Percentiles rank a stretch among this genome's conserved stretches.
Conservation (phyloP, 2,329 filamentous ascomycete species). For the Aureobasidium sp. region DNA sequence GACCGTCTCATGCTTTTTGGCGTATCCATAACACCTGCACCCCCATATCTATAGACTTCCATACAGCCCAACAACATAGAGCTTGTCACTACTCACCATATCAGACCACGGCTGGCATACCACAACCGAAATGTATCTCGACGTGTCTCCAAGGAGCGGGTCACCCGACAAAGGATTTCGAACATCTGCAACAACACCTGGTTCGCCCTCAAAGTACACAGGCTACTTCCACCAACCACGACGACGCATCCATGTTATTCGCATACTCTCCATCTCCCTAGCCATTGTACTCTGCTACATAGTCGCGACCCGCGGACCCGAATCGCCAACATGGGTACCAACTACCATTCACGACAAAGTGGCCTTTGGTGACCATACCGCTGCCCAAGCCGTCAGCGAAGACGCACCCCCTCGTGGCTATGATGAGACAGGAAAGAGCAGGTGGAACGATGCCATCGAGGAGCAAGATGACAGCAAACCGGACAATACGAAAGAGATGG, state of each 20-base stretch:
- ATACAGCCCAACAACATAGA: neutral
- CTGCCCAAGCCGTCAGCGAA: neutral
- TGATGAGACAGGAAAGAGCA: neutral
- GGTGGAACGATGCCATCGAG: neutral
- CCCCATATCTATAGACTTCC: neutral
- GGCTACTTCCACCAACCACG: neutral
- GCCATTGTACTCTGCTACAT: conserved; percentile 8
- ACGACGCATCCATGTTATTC: conserved; percentile 5
- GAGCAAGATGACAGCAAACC: neutral
- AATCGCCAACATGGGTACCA: neutral
- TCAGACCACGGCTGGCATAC: neutral
- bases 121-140: neutral
- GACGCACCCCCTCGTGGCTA: neutral
- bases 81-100: neutral
- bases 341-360: neutral
- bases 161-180: neutral
- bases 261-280: conserved; percentile 3
- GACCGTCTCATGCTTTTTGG: neutral
- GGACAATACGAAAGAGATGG: neutral
- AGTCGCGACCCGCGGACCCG: neutral
- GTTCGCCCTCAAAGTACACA: neutral
- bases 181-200: neutral
- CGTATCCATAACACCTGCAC: too few species aligned
- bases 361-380: neutral
- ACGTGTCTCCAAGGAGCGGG: neutral